phyloP scores from a whole-genome alignment of 345 rosid genomes.

The Clarkia xantiana region DNA sequence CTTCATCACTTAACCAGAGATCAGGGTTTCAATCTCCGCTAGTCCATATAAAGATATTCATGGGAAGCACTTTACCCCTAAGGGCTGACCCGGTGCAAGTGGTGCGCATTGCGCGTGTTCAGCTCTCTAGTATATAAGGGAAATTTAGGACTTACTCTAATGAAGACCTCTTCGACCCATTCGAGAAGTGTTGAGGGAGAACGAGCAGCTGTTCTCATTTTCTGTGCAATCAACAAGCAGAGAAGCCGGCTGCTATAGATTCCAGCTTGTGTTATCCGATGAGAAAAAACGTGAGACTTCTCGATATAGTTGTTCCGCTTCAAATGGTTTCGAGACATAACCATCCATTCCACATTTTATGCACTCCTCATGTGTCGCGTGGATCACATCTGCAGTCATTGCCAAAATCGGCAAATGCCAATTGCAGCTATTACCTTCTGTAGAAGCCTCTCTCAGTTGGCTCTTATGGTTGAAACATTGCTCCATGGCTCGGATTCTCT shows the following conservation, averaged over 20 bases:
- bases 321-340: constrained; percentile 88
- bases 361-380: constrained; percentile 74
- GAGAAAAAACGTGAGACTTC: constrained; percentile 66
- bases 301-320: constrained; percentile 63
- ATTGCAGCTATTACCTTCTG: constrained; percentile 21
- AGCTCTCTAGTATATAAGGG: neutral
- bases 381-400: constrained; percentile 95
- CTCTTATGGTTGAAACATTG: constrained; percentile 17
- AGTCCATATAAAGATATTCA: too few relatives aligned
- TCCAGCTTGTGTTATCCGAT: constrained; percentile 4
- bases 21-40: too few relatives aligned
- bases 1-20: too few relatives aligned
- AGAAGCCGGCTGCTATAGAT: neutral
- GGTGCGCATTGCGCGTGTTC: too few relatives aligned
- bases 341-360: constrained; percentile 64
- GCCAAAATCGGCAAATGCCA: constrained; percentile 70
- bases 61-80: too few relatives aligned
- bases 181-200: neutral
- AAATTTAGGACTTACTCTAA: neutral
- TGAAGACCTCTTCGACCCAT: neutral
- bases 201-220: neutral
- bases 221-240: neutral
- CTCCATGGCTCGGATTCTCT: constrained; percentile 52
- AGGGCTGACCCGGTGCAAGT: too few relatives aligned
- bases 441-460: constrained; percentile 20